Conservation (phyloP, 2,329 filamentous ascomycete genomes). For the Trichoderma arundinaceum region DNA sequence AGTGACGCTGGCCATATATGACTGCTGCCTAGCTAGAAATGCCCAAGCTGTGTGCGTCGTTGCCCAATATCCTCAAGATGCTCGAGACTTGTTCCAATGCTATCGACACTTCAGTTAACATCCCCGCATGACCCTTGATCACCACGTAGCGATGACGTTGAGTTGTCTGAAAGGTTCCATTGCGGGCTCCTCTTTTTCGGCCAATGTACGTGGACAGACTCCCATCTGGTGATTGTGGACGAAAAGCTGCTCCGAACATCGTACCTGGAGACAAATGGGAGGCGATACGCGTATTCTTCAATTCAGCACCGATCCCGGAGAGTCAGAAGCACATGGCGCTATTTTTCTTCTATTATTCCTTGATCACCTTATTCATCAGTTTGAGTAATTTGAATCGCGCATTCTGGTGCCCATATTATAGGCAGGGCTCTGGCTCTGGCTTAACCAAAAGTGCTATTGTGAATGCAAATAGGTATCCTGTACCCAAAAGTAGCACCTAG, state of each 20-base stretch:
- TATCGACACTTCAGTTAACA: background rate
- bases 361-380: too few relatives aligned
- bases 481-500: too few relatives aligned
- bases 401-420: too few relatives aligned
- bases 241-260: too few relatives aligned
- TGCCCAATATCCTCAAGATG: conserved; percentile 10
- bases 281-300: conserved; percentile 1
- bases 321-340: background rate
- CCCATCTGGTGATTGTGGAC: background rate
- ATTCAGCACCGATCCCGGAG: conserved; percentile 1
- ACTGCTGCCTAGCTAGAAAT: conserved; percentile 10
- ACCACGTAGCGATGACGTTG: conserved; percentile 25
- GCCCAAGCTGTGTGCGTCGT: conserved; percentile 12
- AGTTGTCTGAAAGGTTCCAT: conserved; percentile 3
- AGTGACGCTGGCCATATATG: background rate
- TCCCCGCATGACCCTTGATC: conserved; percentile 17
- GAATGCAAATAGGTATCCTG: too few relatives aligned
- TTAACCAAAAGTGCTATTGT: too few relatives aligned
- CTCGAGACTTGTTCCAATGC: background rate
- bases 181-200: conserved; percentile 2
- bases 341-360: background rate
- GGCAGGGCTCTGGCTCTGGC: too few relatives aligned
- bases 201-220: background rate
- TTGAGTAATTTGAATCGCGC: too few relatives aligned
- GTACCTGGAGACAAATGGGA: background rate